Percentiles rank a stretch among this genome's conserved stretches.
Evolutionary conservation across 2,329 filamentous ascomycete genomes (phyloP).

Genomic region (Rhinocladiella mackenziei): DNA sequence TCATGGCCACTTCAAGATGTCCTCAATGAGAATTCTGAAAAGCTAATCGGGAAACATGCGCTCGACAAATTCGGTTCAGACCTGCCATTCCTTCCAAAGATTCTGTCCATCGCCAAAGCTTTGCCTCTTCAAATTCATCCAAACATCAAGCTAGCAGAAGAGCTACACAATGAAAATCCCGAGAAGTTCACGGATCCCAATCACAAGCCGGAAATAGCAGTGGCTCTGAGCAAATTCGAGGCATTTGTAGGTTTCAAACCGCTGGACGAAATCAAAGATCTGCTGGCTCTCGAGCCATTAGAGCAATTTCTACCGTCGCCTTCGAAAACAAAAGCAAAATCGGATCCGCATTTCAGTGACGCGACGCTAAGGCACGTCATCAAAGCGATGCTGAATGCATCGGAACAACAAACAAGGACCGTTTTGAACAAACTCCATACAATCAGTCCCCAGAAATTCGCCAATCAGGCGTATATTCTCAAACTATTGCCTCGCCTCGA

Average conservation of each 20-base stretch:
- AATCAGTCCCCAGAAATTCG: slow-evolving; percentile 49
- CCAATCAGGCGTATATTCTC: slow-evolving; percentile 55
- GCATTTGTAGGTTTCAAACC: slow-evolving; percentile 73
- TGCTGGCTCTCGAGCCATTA: slow-evolving; percentile 56
- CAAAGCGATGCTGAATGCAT: slow-evolving; percentile 53
- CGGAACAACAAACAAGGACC: slow-evolving; percentile 50
- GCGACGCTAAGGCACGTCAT: slow-evolving; percentile 54
- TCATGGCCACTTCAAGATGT: slow-evolving; percentile 63
- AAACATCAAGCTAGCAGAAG: slow-evolving; percentile 61
- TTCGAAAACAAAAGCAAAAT: no score
- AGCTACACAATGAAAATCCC: slow-evolving; percentile 62
- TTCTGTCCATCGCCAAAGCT: slow-evolving; percentile 71
- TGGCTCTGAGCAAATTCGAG: slow-evolving; percentile 68
- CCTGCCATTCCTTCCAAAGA: slow-evolving; percentile 70
- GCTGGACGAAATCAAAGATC: slow-evolving; percentile 53
- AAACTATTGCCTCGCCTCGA: slow-evolving; percentile 62
- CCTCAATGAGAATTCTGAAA: slow-evolving; percentile 57
- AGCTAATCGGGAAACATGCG: slow-evolving; percentile 61
- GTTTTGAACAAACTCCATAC: slow-evolving; percentile 52
- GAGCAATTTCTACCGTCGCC: slow-evolving; percentile 49
- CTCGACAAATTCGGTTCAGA: slow-evolving; percentile 60
- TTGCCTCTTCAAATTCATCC: slow-evolving; percentile 72
- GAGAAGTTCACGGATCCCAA: slow-evolving; percentile 66
- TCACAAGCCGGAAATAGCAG: slow-evolving; percentile 75
- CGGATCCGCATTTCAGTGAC: slow-evolving; percentile 34